A percentile compares a stretch with the other conserved stretches of the same genome.
phyloP scores from a whole-genome alignment of 345 rosid species.

The Eucalyptus dawsonii region DNA sequence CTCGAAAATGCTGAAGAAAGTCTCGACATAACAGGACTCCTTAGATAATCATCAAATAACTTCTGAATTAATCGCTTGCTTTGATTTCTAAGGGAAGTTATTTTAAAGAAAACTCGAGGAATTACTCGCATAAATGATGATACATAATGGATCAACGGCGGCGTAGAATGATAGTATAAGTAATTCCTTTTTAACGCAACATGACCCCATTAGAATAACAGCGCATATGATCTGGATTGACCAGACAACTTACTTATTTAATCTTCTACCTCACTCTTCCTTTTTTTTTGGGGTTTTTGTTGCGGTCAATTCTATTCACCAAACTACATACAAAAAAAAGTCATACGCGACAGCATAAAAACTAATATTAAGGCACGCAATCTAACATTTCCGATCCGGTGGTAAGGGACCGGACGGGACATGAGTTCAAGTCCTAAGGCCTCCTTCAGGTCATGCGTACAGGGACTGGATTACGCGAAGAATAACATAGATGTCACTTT shows the following conservation, averaged over 20 bases:
- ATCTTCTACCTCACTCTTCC: not conserved
- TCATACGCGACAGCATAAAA: not conserved
- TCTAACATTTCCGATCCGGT: not conserved
- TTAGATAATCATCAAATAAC: not conserved
- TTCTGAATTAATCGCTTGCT: not conserved
- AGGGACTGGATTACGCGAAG: not conserved
- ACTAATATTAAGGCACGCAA: not conserved
- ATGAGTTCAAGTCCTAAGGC: not conserved
- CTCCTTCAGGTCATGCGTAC: not conserved
- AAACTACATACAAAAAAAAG: not conserved
- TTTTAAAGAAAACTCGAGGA: not conserved
- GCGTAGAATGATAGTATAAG: not conserved
- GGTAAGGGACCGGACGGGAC: not conserved
- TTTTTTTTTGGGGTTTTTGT: not conserved
- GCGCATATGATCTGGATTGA: not conserved
- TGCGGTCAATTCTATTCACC: not conserved
- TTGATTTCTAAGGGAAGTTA: not conserved
- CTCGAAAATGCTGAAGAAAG: not conserved
- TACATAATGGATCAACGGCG: fast-evolving
- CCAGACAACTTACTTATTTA: not conserved
- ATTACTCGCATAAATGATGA: not conserved
- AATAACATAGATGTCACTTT: not conserved
- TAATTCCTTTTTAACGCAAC: not conserved
- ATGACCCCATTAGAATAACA: not conserved
- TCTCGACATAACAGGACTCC: not conserved